Evolutionary conservation across 192 early-diverging fungal genomes (phyloP).

Genomic region (Diversispora eburnea): DNA sequence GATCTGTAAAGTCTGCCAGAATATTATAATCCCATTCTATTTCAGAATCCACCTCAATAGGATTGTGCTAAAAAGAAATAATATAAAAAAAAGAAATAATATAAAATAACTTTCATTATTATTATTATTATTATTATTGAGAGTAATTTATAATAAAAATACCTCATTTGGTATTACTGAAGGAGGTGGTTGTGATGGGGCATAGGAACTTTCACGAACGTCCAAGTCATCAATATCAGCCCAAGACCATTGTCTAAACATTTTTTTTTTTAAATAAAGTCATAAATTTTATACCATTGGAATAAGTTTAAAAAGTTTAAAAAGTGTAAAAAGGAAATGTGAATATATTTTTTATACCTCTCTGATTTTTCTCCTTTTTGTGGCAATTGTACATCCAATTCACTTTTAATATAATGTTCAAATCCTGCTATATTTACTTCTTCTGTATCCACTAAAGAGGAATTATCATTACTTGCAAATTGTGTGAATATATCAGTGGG

Average conservation of each 20-base stretch:
- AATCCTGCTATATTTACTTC: conserved; percentile 22
- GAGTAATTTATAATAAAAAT: background rate
- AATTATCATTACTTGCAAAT: conserved; percentile 5
- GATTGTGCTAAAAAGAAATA: background rate
- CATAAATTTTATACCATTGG: no score
- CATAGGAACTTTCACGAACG: background rate
- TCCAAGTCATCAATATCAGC: background rate
- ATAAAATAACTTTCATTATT: background rate
- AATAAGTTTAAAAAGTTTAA: no score
- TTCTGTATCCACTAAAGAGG: background rate
- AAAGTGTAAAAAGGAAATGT: background rate
- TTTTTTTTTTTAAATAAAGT: no score
- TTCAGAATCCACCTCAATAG: background rate
- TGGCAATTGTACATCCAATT: conserved; percentile 19
- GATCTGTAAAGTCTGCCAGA: conserved; percentile 8
- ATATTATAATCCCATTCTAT: conserved; percentile 19
- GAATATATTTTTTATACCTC: background rate
- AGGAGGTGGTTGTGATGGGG: background rate
- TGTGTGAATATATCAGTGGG: conserved; percentile 4
- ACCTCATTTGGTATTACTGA: background rate
- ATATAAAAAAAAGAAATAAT: background rate
- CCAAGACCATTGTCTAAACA: background rate
- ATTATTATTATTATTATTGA: background rate
- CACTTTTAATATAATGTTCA: conserved; percentile 21
- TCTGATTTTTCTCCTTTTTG: background rate